phyloP scores from a whole-genome alignment of 2,329 filamentous ascomycete genomes.

The Geosmithia flava region DNA sequence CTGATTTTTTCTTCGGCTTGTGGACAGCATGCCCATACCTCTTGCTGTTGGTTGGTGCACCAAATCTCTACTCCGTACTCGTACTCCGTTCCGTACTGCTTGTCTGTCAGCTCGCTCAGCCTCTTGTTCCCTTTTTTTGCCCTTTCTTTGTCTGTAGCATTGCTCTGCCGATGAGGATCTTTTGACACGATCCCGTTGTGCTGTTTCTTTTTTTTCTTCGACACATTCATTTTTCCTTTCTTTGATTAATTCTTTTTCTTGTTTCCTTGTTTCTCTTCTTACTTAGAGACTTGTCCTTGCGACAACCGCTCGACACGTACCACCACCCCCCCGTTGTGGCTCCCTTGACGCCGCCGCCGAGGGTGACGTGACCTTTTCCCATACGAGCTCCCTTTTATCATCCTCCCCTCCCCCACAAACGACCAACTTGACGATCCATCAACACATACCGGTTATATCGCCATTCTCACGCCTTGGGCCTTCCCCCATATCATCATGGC shows the following conservation, averaged over 20 bases:
- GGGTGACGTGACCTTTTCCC: neutral
- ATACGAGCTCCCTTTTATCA: neutral
- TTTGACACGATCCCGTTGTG: neutral
- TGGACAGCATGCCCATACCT: neutral
- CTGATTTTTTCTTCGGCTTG: no score
- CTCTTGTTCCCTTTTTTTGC: neutral
- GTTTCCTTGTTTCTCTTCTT: conserved; percentile 6
- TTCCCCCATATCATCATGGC: conserved; percentile 14
- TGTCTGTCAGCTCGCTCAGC: neutral
- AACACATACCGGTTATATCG: neutral
- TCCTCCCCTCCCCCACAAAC: neutral
- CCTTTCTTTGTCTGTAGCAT: neutral
- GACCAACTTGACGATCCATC: neutral
- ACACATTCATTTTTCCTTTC: conserved; percentile 10
- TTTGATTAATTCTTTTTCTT: conserved; percentile 4
- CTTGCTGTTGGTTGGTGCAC: no score
- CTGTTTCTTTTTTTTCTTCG: conserved; percentile 5
- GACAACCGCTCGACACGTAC: neutral
- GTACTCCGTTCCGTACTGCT: neutral
- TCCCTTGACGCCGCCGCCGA: neutral
- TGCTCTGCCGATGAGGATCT: conserved; percentile 1
- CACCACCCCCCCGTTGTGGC: neutral
- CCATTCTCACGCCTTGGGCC: neutral
- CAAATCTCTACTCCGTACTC: no score
- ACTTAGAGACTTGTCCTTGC: neutral